A percentile compares a stretch with the other conserved stretches of the same genome.
Evolutionary conservation across 768 basidiomycete species (phyloP).

Genomic region (Collybiopsis luxurians): DNA sequence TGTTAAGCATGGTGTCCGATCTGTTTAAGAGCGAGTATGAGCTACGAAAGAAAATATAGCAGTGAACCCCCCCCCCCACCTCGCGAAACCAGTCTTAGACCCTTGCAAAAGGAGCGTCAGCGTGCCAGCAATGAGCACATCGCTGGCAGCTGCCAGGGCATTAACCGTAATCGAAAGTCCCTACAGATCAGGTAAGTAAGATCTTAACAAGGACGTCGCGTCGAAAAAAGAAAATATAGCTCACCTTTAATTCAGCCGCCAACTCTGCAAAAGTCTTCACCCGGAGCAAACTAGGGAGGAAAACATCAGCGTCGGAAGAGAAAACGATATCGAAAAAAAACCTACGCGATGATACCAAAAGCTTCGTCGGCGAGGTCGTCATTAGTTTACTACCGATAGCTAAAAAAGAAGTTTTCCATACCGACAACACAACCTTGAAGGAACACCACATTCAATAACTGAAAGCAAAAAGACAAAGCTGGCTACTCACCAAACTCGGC

Average conservation of each 20-base stretch:
- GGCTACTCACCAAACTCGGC: constrained; percentile 24
- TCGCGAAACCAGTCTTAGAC: constrained; percentile 51
- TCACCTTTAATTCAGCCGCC: constrained; percentile 11
- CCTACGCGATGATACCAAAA: constrained; percentile 4
- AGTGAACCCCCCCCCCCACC: too few relatives aligned
- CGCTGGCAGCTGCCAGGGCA: constrained; percentile 42
- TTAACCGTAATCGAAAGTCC: constrained; percentile 51
- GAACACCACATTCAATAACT: neutral
- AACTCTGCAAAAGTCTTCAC: constrained; percentile 2
- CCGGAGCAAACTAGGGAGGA: neutral
- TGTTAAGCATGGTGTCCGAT: constrained; percentile 51
- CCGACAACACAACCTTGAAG: constrained; percentile 31
- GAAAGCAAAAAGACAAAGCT: neutral
- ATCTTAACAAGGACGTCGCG: too few relatives aligned
- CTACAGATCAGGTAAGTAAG: constrained; percentile 18
- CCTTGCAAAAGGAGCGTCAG: constrained; percentile 44
- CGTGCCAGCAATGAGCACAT: constrained; percentile 47
- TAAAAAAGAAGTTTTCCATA: constrained; percentile 18
- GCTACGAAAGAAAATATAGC: too few relatives aligned
- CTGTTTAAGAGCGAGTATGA: constrained; percentile 13
- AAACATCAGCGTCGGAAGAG: neutral
- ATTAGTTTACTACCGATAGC: too few relatives aligned
- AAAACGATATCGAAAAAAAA: neutral
- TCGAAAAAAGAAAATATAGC: too few relatives aligned
- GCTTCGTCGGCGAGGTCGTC: too few relatives aligned